phyloP scores from a whole-genome alignment of 768 basidiomycete genomes.

The Boletus sp. region DNA sequence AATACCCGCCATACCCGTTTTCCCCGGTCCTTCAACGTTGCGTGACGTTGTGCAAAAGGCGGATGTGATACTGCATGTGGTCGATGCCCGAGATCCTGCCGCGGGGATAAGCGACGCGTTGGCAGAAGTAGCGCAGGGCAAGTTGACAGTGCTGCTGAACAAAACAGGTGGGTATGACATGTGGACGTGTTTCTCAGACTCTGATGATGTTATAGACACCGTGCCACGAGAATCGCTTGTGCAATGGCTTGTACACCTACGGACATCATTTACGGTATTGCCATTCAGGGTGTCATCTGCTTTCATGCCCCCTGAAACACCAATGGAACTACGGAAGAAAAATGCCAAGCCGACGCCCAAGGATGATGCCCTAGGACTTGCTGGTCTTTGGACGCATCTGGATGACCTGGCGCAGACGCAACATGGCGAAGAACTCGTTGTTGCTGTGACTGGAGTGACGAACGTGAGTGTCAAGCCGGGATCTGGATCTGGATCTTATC shows the following conservation, averaged over 20 bases:
- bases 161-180: slow-evolving; percentile 68
- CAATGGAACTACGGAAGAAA: slow-evolving; percentile 33
- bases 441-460: slow-evolving; percentile 80
- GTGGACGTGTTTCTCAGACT: neutral
- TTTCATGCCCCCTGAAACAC: slow-evolving; percentile 48
- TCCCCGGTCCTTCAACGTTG: slow-evolving; percentile 27
- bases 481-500: slow-evolving; percentile 1
- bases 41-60: slow-evolving; percentile 62
- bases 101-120: slow-evolving; percentile 70
- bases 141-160: slow-evolving; percentile 70
- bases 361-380: slow-evolving; percentile 62
- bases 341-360: slow-evolving; percentile 41
- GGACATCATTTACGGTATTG: slow-evolving; percentile 57
- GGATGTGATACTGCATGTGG: slow-evolving; percentile 75
- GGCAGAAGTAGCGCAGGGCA: slow-evolving; percentile 37
- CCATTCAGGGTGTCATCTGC: slow-evolving; percentile 72
- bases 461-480: slow-evolving; percentile 51
- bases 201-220: slow-evolving; percentile 48
- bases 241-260: slow-evolving; percentile 64
- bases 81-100: slow-evolving; percentile 83
- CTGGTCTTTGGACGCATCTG: slow-evolving; percentile 49
- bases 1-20: slow-evolving; percentile 20
- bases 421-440: slow-evolving; percentile 46
- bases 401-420: slow-evolving; percentile 46
- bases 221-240: slow-evolving; percentile 74